Conservation (phyloP, 345 rosid genomes). For the Geranium rotundifolium region DNA sequence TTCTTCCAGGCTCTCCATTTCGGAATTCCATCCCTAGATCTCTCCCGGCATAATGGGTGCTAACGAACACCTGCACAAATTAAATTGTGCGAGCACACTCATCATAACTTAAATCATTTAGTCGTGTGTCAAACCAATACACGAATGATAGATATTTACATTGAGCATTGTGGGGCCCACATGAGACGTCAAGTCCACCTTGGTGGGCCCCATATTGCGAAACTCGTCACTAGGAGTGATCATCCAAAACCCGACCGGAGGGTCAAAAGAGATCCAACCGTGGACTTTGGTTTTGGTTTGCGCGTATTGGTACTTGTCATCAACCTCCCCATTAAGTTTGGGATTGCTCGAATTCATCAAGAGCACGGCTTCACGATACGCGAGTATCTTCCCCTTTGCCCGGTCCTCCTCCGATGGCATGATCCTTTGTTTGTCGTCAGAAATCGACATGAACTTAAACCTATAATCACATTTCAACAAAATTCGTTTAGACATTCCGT, state of each 20-base stretch:
- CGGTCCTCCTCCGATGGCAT: conserved; percentile 29
- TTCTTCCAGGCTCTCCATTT: conserved; percentile 33
- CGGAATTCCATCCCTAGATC: conserved; percentile 12
- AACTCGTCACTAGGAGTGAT: conserved; percentile 30
- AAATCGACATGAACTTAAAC: conserved; percentile 29
- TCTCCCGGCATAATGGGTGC: conserved; percentile 31
- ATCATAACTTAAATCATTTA: too few species aligned
- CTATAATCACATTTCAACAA: conserved; percentile 11
- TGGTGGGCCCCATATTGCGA: conserved; percentile 22
- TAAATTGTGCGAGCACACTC: background rate
- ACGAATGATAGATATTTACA: too few species aligned
- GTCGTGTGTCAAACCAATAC: too few species aligned
- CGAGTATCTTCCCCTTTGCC: conserved; percentile 9
- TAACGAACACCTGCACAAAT: conserved; percentile 25
- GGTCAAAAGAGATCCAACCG: conserved; percentile 30
- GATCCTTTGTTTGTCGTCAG: conserved; percentile 24
- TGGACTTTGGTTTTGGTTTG: conserved; percentile 19
- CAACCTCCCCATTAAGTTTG: conserved; percentile 24
- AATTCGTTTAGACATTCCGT: background rate
- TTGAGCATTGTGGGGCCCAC: conserved; percentile 22
- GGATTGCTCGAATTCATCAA: conserved; percentile 17
- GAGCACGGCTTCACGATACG: conserved; percentile 31
- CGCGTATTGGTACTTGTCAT: conserved; percentile 36
- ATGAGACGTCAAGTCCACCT: conserved; percentile 27
- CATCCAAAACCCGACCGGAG: conserved; percentile 35